A percentile compares a stretch with the other conserved stretches of the same genome.
Evolutionary conservation across 371 early-diverging fungal genomes (phyloP).

Genomic region (Syncephalastrum sp.): DNA sequence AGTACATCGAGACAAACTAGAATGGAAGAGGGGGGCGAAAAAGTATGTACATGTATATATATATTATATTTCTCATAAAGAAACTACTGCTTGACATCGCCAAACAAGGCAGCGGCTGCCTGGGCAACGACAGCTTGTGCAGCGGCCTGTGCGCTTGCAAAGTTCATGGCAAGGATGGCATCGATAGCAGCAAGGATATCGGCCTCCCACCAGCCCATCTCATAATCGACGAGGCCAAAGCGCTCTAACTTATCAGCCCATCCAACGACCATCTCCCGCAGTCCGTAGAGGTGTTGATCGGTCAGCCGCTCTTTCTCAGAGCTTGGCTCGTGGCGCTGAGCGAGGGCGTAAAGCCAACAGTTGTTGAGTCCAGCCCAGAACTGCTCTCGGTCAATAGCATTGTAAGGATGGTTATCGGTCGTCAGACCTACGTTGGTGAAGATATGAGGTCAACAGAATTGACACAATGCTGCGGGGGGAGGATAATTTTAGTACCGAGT

Average conservation of each 20-base stretch:
- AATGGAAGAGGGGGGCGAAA: background rate
- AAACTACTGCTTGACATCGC: conserved; percentile 25
- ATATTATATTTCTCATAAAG: background rate
- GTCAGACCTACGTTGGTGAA: conserved; percentile 40
- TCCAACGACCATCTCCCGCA: conserved; percentile 60
- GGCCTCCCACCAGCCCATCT: conserved; percentile 84
- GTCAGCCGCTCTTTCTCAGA: conserved; percentile 56
- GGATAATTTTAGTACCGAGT: conserved; percentile 49
- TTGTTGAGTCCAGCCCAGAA: conserved; percentile 83
- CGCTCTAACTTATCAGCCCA: conserved; percentile 79
- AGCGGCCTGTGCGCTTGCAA: conserved; percentile 49
- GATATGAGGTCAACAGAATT: background rate
- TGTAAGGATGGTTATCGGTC: conserved; percentile 51
- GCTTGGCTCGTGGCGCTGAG: conserved; percentile 58
- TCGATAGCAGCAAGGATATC: conserved; percentile 77
- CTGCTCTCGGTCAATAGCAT: conserved; percentile 59
- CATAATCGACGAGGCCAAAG: conserved; percentile 83
- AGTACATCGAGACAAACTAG: conserved; percentile 10
- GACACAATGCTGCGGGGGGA: background rate
- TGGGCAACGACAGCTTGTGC: conserved; percentile 49
- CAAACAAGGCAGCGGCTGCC: conserved; percentile 46
- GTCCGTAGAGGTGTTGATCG: conserved; percentile 60
- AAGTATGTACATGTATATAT: conserved; percentile 1
- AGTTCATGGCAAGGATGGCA: conserved; percentile 51
- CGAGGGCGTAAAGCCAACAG: conserved; percentile 77